Conservation (phyloP, 2,329 filamentous ascomycete genomes). For the Fusarium sp. region DNA sequence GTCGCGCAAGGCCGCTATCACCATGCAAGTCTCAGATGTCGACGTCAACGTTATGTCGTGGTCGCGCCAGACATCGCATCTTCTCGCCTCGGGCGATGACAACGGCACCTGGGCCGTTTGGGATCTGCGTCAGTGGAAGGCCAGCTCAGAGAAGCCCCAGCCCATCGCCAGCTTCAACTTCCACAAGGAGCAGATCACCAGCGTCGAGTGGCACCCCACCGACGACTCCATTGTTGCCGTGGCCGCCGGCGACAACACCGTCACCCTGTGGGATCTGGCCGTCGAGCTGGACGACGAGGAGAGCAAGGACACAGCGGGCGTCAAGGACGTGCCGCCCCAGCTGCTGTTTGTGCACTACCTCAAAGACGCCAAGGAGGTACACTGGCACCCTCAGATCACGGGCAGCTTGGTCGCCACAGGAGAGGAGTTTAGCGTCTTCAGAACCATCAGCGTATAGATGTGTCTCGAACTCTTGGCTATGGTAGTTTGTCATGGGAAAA, state of each 20-base stretch:
- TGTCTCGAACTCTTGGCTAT: background rate
- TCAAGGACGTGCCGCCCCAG: conserved; percentile 93
- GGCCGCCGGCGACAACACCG: conserved; percentile 91
- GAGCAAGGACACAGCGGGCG: conserved; percentile 88
- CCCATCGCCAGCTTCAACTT: conserved; percentile 95
- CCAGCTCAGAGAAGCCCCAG: conserved; percentile 71
- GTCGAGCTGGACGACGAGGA: conserved; percentile 98
- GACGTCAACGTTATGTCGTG: conserved; percentile 98
- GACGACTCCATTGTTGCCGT: conserved; percentile 97
- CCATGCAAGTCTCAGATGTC: conserved; percentile 83
- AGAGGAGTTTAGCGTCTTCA: conserved; percentile 88
- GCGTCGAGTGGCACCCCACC: conserved; percentile 96
- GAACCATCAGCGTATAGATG: conserved; percentile 83
- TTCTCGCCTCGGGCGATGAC: conserved; percentile 93
- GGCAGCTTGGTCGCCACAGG: conserved; percentile 92
- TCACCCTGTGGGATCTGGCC: conserved; percentile 96
- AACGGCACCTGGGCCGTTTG: conserved; percentile 96
- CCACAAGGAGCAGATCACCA: conserved; percentile 97
- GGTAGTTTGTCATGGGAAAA: conserved; percentile 1
- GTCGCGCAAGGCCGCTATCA: conserved; percentile 88
- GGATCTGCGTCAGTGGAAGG: conserved; percentile 96
- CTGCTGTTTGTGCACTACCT: conserved; percentile 97
- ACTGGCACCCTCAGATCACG: conserved; percentile 98
- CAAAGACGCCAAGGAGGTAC: conserved; percentile 93
- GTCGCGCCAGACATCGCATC: conserved; percentile 89